These are phyloP conservation scores for Saccharomyces kudriavzevii DNA, from an alignment of 805 yeast species.

Conservation along the genomic window DNA sequence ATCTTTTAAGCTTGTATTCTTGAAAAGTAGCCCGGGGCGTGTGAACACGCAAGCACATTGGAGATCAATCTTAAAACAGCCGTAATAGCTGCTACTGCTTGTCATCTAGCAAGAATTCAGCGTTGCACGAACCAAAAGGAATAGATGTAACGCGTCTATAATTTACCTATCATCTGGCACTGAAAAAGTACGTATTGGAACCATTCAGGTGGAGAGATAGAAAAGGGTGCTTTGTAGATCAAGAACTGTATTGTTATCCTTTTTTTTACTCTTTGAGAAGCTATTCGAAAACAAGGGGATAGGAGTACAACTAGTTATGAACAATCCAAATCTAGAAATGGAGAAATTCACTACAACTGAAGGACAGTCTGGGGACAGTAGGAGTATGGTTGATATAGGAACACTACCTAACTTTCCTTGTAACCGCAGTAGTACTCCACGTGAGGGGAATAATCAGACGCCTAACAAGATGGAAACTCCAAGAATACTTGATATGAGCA, in stretches of 20 bases:
- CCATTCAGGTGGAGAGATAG: neutral
- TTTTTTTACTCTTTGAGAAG: neutral
- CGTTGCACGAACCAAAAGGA: neutral
- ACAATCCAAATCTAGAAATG: neutral
- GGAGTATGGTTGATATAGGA: neutral
- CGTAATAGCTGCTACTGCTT: neutral
- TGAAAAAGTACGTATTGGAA: neutral
- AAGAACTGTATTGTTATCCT: neutral
- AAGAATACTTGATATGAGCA: neutral
- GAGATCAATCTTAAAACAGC: neutral
- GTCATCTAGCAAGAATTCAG: neutral
- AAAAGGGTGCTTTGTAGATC: neutral
- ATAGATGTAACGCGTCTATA: neutral
- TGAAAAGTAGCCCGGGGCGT: neutral
- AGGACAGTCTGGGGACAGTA: neutral
- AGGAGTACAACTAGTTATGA: neutral
- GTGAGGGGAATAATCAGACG: neutral
- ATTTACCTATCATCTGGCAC: neutral
- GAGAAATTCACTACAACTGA: neutral
- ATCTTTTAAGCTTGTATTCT: neutral
- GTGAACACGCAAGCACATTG: neutral
- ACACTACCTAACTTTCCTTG: neutral
- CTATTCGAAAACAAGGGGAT: neutral
- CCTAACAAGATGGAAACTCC: neutral
- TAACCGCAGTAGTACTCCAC: neutral